phyloP scores from a whole-genome alignment of 805 yeast species.

The Kuraishia floccosa region DNA sequence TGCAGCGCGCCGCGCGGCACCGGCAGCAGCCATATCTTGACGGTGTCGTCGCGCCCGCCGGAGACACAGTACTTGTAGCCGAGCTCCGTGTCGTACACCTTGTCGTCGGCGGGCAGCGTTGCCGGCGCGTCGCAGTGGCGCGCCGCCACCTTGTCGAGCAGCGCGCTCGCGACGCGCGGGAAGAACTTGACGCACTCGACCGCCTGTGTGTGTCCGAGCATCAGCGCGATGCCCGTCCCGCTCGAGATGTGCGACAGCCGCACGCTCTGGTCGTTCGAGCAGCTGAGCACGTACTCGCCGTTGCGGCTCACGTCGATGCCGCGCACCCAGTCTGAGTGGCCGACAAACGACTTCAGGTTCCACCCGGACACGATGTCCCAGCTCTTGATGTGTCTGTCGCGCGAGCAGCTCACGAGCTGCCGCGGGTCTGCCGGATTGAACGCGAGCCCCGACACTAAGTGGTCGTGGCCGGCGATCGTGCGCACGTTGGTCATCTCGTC shows the following conservation, averaged over 20 bases:
- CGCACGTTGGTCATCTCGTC: constrained; percentile 28
- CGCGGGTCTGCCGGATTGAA: constrained; percentile 36
- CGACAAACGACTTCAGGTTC: constrained; percentile 53
- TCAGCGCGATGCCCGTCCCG: constrained; percentile 55
- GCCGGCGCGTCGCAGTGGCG: constrained; percentile 1
- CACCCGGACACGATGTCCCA: constrained; percentile 67
- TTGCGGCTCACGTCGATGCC: constrained; percentile 35
- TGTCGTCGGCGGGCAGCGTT: constrained; percentile 6
- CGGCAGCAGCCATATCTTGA: constrained; percentile 73
- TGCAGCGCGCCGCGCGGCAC: constrained; percentile 47
- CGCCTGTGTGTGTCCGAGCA: constrained; percentile 77
- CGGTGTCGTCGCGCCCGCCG: constrained; percentile 67
- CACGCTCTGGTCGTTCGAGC: constrained; percentile 70
- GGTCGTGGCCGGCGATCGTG: constrained; percentile 78
- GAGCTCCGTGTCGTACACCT: constrained; percentile 20
- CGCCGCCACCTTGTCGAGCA: constrained; percentile 29
- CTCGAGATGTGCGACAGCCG: constrained; percentile 49
- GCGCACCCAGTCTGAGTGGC: constrained; percentile 88
- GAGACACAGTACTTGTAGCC: constrained; percentile 67
- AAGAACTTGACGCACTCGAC: constrained; percentile 63
- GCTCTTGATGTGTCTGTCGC: constrained; percentile 48
- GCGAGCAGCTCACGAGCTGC: constrained; percentile 46
- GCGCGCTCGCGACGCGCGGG: constrained; percentile 36
- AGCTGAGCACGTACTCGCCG: constrained; percentile 54
- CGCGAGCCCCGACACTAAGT: constrained; percentile 57